These are phyloP conservation scores for Balakata baccata DNA, from an alignment of 345 rosid genomes.

Conservation along the genomic window DNA sequence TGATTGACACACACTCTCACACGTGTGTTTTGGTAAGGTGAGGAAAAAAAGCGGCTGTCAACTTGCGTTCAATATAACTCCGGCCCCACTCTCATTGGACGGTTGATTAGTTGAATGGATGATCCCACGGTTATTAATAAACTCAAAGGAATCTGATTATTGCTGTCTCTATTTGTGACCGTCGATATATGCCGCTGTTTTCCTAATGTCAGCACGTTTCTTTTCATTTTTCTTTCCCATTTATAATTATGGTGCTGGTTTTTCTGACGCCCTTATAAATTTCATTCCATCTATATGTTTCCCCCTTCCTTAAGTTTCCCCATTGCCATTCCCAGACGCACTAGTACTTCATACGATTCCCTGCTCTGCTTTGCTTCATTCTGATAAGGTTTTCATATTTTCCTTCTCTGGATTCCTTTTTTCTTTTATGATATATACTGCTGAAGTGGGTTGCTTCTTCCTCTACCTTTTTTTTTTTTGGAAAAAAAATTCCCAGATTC, in stretches of 20 bases:
- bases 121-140: slow-evolving; percentile 9
- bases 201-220: slow-evolving; percentile 30
- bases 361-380: not conserved
- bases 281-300: slow-evolving; percentile 13
- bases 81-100: slow-evolving; percentile 12
- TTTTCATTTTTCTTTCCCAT: not conserved
- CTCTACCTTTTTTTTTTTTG: no score
- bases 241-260: not conserved
- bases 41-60: slow-evolving; percentile 3
- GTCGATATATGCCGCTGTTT: slow-evolving; percentile 26
- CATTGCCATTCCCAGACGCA: not conserved
- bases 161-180: slow-evolving; percentile 30
- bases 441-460: no score
- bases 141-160: slow-evolving; percentile 10
- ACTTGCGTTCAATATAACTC: not conserved
- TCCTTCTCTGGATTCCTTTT: no score
- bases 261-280: slow-evolving; percentile 32
- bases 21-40: not conserved
- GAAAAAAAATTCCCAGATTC: not conserved
- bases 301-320: not conserved
- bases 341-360: not conserved
- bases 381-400: no score
- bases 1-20: not conserved
- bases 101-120: not conserved
- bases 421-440: not conserved